A percentile compares a stretch with the other conserved stretches of the same genome.
phyloP scores from a whole-genome alignment of 352 stramenopile species.

The Blastocystis sp. region DNA sequence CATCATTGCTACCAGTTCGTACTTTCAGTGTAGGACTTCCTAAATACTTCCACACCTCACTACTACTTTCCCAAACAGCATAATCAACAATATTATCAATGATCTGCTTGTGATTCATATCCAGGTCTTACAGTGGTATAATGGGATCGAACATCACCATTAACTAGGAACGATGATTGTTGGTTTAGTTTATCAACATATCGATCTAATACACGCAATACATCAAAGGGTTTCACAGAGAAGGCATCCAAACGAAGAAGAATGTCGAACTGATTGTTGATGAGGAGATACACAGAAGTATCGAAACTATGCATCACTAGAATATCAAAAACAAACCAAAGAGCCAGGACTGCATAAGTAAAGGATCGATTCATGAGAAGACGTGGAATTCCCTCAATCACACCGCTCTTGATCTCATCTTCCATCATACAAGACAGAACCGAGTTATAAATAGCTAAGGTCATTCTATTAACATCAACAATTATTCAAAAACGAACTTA shows the following conservation, averaged over 20 bases:
- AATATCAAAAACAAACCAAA: background rate
- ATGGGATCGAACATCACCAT: slow-evolving; percentile 8
- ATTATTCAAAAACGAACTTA: background rate
- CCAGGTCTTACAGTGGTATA: background rate
- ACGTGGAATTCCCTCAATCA: background rate
- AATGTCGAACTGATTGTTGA: slow-evolving; percentile 56
- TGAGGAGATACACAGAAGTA: slow-evolving; percentile 18
- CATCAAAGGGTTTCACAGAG: slow-evolving; percentile 9
- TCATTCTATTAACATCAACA: slow-evolving; percentile 17
- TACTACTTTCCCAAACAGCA: background rate
- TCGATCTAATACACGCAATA: background rate
- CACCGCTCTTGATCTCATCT: background rate
- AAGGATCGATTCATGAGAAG: background rate
- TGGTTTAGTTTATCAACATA: slow-evolving; percentile 46
- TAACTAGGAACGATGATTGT: slow-evolving; percentile 15
- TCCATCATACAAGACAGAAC: slow-evolving; percentile 43
- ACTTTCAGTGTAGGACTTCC: background rate
- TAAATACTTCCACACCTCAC: slow-evolving; percentile 18
- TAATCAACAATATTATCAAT: slow-evolving; percentile 20
- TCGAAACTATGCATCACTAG: background rate
- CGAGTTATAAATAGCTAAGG: slow-evolving; percentile 27
- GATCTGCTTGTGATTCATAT: background rate
- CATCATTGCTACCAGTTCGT: background rate
- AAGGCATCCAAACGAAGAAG: background rate
- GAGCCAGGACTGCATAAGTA: slow-evolving; percentile 16